These are phyloP conservation scores for Claviceps spartinae DNA, from an alignment of 2,329 filamentous ascomycete species.

Conservation along the genomic window DNA sequence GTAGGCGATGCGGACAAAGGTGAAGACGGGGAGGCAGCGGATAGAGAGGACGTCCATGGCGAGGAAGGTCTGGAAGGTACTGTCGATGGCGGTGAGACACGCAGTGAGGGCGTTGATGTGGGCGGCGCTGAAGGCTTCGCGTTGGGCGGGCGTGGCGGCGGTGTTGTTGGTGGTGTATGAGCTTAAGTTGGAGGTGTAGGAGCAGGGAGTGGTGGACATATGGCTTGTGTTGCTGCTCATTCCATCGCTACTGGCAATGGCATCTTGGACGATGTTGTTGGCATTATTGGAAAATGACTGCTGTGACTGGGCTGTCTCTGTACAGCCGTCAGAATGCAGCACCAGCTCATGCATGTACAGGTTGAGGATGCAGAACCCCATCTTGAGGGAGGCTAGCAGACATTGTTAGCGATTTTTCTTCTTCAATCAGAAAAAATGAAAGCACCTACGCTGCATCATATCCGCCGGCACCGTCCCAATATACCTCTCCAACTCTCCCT, in stretches of 20 bases:
- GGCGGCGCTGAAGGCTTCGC: slow-evolving; percentile 29
- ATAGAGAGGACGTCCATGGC: slow-evolving; percentile 44
- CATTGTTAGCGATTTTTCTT: background rate
- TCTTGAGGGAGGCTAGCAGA: slow-evolving; percentile 40
- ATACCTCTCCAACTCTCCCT: slow-evolving; percentile 50
- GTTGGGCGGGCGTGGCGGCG: slow-evolving; percentile 24
- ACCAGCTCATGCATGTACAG: slow-evolving; percentile 67
- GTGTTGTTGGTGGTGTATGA: slow-evolving; percentile 14
- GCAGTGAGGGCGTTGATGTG: slow-evolving; percentile 54
- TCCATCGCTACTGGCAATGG: slow-evolving; percentile 17
- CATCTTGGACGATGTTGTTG: slow-evolving; percentile 27
- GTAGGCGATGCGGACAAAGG: slow-evolving; percentile 59
- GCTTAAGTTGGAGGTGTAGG: slow-evolving; percentile 21
- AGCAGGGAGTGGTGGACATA: slow-evolving; percentile 23
- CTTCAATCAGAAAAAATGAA: background rate
- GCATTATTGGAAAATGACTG: too few relatives aligned
- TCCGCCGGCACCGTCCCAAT: slow-evolving; percentile 37
- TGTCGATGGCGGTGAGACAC: slow-evolving; percentile 54
- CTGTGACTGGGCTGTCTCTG: background rate
- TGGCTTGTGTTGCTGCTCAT: too few relatives aligned
- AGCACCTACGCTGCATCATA: slow-evolving; percentile 38
- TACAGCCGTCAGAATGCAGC: slow-evolving; percentile 48
- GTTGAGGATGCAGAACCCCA: slow-evolving; percentile 52
- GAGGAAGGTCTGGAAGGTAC: slow-evolving; percentile 51
- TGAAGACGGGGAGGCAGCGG: slow-evolving; percentile 54